Conservation (phyloP, 768 basidiomycete species). For the Suillus variegatus region DNA sequence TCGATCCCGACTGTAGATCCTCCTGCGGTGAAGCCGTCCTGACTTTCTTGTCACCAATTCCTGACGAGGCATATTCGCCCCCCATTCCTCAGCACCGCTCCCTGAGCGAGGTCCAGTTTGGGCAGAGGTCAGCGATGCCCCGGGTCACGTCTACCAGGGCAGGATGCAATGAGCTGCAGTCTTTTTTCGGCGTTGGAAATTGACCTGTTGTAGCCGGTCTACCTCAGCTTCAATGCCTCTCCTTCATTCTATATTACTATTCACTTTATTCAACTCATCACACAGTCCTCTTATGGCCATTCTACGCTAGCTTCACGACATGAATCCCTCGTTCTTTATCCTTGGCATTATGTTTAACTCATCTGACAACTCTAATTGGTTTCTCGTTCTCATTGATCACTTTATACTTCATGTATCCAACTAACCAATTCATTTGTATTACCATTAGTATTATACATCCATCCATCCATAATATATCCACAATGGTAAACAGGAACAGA, state of each 20-base stretch:
- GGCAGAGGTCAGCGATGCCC: not conserved
- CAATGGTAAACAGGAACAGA: too few species aligned
- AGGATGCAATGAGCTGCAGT: slow-evolving; percentile 23
- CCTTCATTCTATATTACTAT: slow-evolving; percentile 4
- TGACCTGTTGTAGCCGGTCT: not conserved
- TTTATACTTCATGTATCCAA: not conserved
- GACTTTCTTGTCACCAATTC: slow-evolving; percentile 27
- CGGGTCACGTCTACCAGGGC: not conserved
- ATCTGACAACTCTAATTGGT: not conserved
- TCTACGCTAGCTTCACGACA: not conserved
- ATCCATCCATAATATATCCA: too few species aligned
- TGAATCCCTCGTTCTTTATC: slow-evolving; percentile 5
- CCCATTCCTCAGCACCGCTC: slow-evolving; percentile 18
- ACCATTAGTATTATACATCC: not conserved
- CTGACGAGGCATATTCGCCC: slow-evolving; percentile 23
- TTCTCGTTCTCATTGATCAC: not conserved
- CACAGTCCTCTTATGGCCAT: not conserved
- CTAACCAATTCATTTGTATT: slow-evolving; percentile 14
- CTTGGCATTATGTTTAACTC: not conserved
- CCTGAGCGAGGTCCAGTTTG: slow-evolving; percentile 17
- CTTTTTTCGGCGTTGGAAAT: slow-evolving; percentile 20
- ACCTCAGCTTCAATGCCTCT: not conserved
- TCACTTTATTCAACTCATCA: not conserved
- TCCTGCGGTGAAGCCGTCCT: slow-evolving; percentile 25
- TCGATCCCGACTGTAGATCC: slow-evolving; percentile 23